A percentile compares a stretch with the other conserved stretches of the same genome.
Conservation (phyloP, 2,329 filamentous ascomycete species). For the Ceratocystis colombiana region DNA sequence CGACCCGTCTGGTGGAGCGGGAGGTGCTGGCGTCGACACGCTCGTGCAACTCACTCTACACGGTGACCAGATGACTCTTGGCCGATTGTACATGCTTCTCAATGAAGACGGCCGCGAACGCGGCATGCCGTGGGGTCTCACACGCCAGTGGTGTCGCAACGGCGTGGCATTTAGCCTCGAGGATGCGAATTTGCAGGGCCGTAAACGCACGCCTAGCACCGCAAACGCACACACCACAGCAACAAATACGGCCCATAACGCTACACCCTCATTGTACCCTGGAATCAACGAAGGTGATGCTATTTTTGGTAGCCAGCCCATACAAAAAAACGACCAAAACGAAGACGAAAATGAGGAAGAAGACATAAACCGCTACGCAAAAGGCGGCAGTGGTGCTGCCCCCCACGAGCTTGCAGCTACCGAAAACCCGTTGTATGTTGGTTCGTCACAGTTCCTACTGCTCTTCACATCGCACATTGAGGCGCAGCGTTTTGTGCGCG, state of each 20-base stretch:
- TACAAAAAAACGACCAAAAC: not conserved
- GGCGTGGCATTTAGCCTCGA: constrained; percentile 23
- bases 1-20: constrained; percentile 13
- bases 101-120: constrained; percentile 37
- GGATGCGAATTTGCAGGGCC: constrained; percentile 21
- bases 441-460: constrained; percentile 20
- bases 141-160: constrained; percentile 22
- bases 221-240: not conserved
- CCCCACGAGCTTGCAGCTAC: constrained; percentile 5
- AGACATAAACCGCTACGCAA: too few relatives aligned
- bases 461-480: constrained; percentile 28
- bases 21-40: constrained; percentile 3
- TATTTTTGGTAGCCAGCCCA: constrained; percentile 7
- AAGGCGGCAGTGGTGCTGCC: not conserved
- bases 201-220: not conserved
- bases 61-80: constrained; percentile 30
- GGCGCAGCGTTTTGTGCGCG: constrained; percentile 36
- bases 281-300: constrained; percentile 16
- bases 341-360: not conserved
- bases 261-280: constrained; percentile 10
- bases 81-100: constrained; percentile 34
- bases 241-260: not conserved
- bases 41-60: constrained; percentile 32
- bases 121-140: constrained; percentile 28
- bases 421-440: constrained; percentile 18